phyloP scores from a whole-genome alignment of 306 rosid species.

The Ochetophila trinervis region DNA sequence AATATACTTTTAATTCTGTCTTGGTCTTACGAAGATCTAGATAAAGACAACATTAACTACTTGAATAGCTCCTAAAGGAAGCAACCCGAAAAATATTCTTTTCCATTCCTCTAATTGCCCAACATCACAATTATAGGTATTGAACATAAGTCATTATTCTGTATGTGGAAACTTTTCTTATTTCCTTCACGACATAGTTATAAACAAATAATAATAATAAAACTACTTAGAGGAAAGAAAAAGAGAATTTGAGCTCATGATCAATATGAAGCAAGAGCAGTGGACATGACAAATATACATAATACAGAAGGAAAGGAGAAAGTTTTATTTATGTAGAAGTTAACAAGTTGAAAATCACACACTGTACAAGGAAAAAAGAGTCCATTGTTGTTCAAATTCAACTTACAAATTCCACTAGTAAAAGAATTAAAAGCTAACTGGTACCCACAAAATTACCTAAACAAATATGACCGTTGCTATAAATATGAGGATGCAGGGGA shows the following conservation, averaged over 20 bases:
- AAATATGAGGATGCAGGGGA: conserved; percentile 96
- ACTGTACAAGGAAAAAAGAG: not conserved
- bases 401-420: not conserved
- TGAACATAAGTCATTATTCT: not conserved
- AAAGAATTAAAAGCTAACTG: not conserved
- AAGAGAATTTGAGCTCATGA: not conserved
- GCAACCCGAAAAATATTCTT: not conserved
- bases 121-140: not conserved
- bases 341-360: not conserved
- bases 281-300: not conserved
- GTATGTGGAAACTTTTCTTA: too few relatives aligned
- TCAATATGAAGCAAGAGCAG: not conserved
- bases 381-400: not conserved
- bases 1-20: too few relatives aligned
- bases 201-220: too few relatives aligned
- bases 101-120: not conserved
- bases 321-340: not conserved
- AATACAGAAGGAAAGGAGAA: not conserved
- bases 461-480: conserved; percentile 98
- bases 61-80: not conserved
- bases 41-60: not conserved
- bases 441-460: conserved; percentile 58
- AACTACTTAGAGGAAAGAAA: not conserved
- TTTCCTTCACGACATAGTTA: too few relatives aligned
- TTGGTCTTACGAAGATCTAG: not conserved